phyloP scores from a whole-genome alignment of 2,329 filamentous ascomycete genomes.

The Tolypocladium endophyticum region DNA sequence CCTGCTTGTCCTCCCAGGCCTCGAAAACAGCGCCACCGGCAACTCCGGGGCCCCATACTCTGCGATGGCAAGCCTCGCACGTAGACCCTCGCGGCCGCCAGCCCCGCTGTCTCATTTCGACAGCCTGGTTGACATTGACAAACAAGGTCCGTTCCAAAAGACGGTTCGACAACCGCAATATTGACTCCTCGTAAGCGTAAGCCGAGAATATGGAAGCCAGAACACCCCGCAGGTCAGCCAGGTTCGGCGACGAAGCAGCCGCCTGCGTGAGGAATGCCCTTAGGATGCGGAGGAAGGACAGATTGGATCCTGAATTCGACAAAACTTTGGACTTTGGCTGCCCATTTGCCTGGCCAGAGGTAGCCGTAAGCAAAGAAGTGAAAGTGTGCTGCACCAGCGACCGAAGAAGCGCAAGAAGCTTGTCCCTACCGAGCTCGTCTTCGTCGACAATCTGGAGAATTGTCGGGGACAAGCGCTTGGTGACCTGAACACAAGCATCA shows the following conservation, averaged over 20 bases:
- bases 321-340: conserved; percentile 21
- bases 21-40: conserved; percentile 63
- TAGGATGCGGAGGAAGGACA: conserved; percentile 81
- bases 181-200: conserved; percentile 89
- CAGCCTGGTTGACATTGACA: conserved; percentile 65
- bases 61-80: conserved; percentile 74
- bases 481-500: conserved; percentile 51
- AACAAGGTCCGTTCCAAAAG: conserved; percentile 87
- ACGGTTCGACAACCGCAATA: conserved; percentile 73
- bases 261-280: conserved; percentile 80
- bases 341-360: conserved; percentile 38
- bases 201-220: conserved; percentile 86
- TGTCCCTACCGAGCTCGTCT: conserved; percentile 40
- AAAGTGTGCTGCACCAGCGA: conserved; percentile 83
- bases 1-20: conserved; percentile 62
- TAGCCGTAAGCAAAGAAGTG: conserved; percentile 71
- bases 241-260: conserved; percentile 68
- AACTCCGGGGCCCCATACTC: conserved; percentile 83
- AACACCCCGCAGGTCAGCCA: conserved; percentile 78
- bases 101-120: conserved; percentile 66
- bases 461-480: conserved; percentile 49
- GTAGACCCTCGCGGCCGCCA: conserved; percentile 82
- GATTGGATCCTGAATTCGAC: conserved; percentile 37
- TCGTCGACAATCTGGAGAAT: conserved; percentile 27
- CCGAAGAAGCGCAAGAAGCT: conserved; percentile 58